Evolutionary conservation across 768 basidiomycete genomes (phyloP), one percentile per base, ranked within the genome.

Genomic region (Austroboletus festivus): DNA sequence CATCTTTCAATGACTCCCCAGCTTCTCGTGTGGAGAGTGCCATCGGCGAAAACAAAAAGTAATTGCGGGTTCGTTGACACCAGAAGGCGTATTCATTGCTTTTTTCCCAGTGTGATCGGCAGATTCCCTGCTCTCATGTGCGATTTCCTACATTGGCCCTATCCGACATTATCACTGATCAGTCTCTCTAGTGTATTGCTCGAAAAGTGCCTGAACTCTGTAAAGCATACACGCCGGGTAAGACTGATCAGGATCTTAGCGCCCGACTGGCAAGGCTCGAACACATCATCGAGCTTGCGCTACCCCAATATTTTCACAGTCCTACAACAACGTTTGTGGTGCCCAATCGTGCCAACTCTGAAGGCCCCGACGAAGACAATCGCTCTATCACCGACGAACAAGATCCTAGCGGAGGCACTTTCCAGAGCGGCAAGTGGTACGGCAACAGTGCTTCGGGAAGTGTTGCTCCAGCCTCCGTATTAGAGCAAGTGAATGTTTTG

Each of bases 11-110:
- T 16, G 19, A 44, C 13, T 39, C 46, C 38, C 7, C 59, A 89
- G 87, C 67, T 90, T 89, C 56, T 89, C 88, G 9, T 90, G 89
- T 48, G 86, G 86, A 16, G 89, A 93, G 71, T 92, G 90, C 54
- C 90, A 92, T 71, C 80, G 89, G 19, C 75, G 89, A 52, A 93
- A 93, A 64, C 89, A 93, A 69, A 91, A 91, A 78, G 89, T 86
- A 47, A 8, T 49, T 40, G 20, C 31, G 20, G 22, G 30, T 46
- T 42, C 23, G 31, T 53, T 24, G 54, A 15, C 41, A 56, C 59
- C 50, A 55, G 47, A 46, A 42, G 40, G 24, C 39, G 33, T 40
- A 21, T 64, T 68, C 5, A 67, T 44, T 22, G 30, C 7, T n/a
- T 53, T 41, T 46, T 10, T 42, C n/a, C n/a, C 37, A 92, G 87